A percentile compares a stretch with the other conserved stretches of the same genome.
These are phyloP conservation scores for Halophytophthora batemanensis DNA, from an alignment of 352 stramenopile species.

Conservation along the genomic window DNA sequence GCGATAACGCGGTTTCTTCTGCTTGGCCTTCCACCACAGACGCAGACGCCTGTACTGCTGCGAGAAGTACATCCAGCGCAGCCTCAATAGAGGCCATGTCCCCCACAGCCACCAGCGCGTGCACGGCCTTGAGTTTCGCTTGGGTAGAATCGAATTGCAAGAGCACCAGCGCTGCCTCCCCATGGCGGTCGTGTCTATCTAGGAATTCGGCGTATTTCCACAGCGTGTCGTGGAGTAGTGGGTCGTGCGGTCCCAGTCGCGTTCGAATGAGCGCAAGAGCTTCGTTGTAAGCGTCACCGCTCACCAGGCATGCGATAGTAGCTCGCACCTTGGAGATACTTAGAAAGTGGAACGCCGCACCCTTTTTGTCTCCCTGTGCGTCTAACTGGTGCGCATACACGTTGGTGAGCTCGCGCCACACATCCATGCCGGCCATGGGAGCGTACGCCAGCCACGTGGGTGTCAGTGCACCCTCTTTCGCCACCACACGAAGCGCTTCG, in stretches of 20 bases:
- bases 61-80: conserved; percentile 31
- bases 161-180: conserved; percentile 29
- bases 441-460: conserved; percentile 62
- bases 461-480: conserved; percentile 40
- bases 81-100: conserved; percentile 23
- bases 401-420: conserved; percentile 66
- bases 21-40: background rate
- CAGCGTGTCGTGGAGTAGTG: conserved; percentile 34
- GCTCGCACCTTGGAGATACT: conserved; percentile 54
- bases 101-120: conserved; percentile 31
- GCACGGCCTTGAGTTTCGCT: conserved; percentile 22
- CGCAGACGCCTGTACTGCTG: background rate
- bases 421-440: conserved; percentile 65
- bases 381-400: conserved; percentile 63
- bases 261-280: conserved; percentile 50
- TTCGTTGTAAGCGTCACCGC: conserved; percentile 44
- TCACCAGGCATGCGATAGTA: conserved; percentile 38
- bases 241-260: conserved; percentile 36
- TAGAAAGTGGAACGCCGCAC: conserved; percentile 61
- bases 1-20: conserved; percentile 12
- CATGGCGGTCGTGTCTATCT: conserved; percentile 23
- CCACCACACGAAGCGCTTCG: conserved; percentile 57
- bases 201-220: conserved; percentile 40
- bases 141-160: conserved; percentile 22
- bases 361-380: conserved; percentile 37